Base-by-base conservation (phyloP, 768 basidiomycete species). In the Boletus bicolor region DNA sequence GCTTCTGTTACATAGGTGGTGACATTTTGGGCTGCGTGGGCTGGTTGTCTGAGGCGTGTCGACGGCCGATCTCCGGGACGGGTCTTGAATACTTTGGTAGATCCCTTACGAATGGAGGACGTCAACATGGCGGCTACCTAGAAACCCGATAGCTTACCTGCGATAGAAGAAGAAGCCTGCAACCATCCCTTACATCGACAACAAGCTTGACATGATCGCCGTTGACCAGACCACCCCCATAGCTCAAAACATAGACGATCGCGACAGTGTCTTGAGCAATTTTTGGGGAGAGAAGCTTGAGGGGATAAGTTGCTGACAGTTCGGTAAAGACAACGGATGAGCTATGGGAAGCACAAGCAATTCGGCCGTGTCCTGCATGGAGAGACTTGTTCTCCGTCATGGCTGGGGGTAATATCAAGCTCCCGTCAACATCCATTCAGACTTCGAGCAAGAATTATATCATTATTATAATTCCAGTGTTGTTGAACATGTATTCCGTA, bases 41-140 rank as follows among this genome's bases (percentile, higher is more conserved):
- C 55, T 43, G 45, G 44, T 39, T 53, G 59, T 55, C 49, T 45
- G 44, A 64, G 55, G 37, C 73, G 71, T 44, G 77, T 75, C 28
- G 87, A 82, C 30, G 79, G 75, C 37, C 85, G 78, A 55, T 78
- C 76, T n/a, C 82, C 84, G 8, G 77, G 71, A 24, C 93, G 83
- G 19, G 78, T 75, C 72, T 93, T 95, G 78, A 96, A 98, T 19
- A 98, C 89, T 70, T 98, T 98, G 10, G 95, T 98, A 5, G 89
- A 91, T 34, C 93, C 91, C 93, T 94, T 24, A 28, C 48, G 19
- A 36, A 49, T 28, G 24, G 44, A 37, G 19, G 21, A 28, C 50
- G 38, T 53, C 56, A 58, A 56, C 41, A 26, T 7, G 42, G 37
- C 15, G 39, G n/a, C 28, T 42, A 45, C 10, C 44, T 24, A 14